These are phyloP conservation scores for Zygotorulaspora danielsina DNA, from an alignment of 805 yeast genomes.

Conservation along the genomic window DNA sequence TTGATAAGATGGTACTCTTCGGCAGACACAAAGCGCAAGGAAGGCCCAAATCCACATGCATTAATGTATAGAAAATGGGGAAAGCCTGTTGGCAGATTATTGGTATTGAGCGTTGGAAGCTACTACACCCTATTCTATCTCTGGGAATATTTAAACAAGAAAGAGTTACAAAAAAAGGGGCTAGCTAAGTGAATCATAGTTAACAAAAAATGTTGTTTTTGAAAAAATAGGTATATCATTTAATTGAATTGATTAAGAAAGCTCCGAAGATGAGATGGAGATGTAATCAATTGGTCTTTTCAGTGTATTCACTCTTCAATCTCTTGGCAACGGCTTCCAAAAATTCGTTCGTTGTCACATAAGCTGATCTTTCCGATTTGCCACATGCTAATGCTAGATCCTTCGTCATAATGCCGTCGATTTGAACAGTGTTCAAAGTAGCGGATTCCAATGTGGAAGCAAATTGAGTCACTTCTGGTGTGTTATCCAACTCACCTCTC, in stretches of 20 bases:
- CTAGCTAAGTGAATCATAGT: slow-evolving; percentile 3
- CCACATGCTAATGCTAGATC: slow-evolving; percentile 74
- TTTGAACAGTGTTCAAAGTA: slow-evolving; percentile 67
- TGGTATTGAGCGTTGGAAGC: slow-evolving; percentile 43
- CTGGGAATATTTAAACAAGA: slow-evolving; percentile 42
- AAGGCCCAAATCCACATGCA: slow-evolving; percentile 20
- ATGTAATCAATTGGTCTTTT: no score
- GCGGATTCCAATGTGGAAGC: slow-evolving; percentile 62
- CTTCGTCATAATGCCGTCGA: slow-evolving; percentile 76
- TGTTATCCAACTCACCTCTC: slow-evolving; percentile 71
- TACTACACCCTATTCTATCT: slow-evolving; percentile 44
- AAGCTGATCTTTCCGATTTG: slow-evolving; percentile 53
- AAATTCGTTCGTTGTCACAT: slow-evolving; percentile 72
- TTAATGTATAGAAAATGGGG: slow-evolving; percentile 46
- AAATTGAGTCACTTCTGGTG: slow-evolving; percentile 66
- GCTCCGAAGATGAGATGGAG: no score
- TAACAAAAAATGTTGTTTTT: no score
- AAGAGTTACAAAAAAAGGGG: slow-evolving; percentile 14
- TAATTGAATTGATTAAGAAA: neutral
- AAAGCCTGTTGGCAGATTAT: slow-evolving; percentile 44
- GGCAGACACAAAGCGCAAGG: neutral
- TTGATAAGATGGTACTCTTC: slow-evolving; percentile 9
- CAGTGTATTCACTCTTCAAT: slow-evolving; percentile 33
- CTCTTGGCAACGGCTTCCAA: slow-evolving; percentile 70
- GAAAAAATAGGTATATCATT: neutral